Percentiles rank a stretch among this genome's conserved stretches.
phyloP scores from a whole-genome alignment of 768 basidiomycete genomes.

The Russula olivacea region DNA sequence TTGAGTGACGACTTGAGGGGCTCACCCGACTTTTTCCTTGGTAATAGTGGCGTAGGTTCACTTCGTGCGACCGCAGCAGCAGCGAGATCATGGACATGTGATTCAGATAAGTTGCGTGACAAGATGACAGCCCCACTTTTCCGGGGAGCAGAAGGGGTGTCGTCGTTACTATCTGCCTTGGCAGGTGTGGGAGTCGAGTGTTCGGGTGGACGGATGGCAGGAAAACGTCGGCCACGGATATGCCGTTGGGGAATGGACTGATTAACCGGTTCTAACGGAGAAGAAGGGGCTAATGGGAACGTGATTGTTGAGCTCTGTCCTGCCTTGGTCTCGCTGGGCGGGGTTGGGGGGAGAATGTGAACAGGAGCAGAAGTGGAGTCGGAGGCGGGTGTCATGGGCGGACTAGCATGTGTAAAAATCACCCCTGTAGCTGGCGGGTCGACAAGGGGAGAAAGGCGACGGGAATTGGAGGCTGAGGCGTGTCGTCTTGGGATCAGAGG shows the following conservation, averaged over 20 bases:
- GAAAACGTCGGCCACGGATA: conserved; percentile 29
- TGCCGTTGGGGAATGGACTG: conserved; percentile 28
- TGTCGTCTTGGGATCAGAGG: conserved; percentile 56
- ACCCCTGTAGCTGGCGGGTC: conserved; percentile 6
- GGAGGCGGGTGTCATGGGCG: conserved; percentile 8
- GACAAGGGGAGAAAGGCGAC: conserved; percentile 17
- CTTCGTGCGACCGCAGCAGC: conserved; percentile 2
- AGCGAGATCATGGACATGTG: conserved; percentile 21
- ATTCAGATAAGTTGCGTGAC: conserved; percentile 23
- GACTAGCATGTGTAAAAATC: conserved; percentile 20
- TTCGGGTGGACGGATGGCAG: conserved; percentile 34
- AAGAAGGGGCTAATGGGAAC: conserved; percentile 24
- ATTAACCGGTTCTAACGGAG: conserved; percentile 26
- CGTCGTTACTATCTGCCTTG: conserved; percentile 20
- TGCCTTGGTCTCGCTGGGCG: conserved; percentile 4
- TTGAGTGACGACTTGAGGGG: conserved; percentile 90
- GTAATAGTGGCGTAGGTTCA: conserved; percentile 29
- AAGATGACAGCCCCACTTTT: background rate
- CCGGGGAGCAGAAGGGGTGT: conserved; percentile 15
- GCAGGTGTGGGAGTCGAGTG: conserved; percentile 43
- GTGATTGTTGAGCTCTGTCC: conserved; percentile 8
- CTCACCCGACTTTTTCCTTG: conserved; percentile 93
- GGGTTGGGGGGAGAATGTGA: conserved; percentile 30
- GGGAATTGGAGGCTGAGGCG: conserved; percentile 29
- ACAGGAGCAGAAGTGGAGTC: conserved; percentile 11